phyloP scores from a whole-genome alignment of 2,329 filamentous ascomycete genomes.

The Nemania sp. region DNA sequence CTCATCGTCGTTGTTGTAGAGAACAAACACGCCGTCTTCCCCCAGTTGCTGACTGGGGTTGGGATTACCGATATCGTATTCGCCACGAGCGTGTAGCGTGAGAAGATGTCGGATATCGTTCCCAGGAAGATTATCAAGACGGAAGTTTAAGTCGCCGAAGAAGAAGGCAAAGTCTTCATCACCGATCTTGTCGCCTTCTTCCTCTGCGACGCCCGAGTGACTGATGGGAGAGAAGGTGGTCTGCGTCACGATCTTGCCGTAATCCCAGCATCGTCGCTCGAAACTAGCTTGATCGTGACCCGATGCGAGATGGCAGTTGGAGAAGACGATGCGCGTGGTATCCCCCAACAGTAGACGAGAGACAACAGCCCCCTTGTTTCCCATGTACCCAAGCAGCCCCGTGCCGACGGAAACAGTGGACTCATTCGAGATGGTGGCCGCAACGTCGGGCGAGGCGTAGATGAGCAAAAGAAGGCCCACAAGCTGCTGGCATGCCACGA shows the following conservation, averaged over 20 bases:
- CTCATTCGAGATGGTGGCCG: conserved; percentile 75
- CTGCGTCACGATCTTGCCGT: conserved; percentile 73
- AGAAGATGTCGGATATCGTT: conserved; percentile 87
- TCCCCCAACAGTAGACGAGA: conserved; percentile 85
- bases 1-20: conserved; percentile 55
- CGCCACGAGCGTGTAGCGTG: conserved; percentile 78
- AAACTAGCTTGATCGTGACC: conserved; percentile 77
- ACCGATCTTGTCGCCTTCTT: conserved; percentile 73
- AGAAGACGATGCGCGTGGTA: conserved; percentile 84
- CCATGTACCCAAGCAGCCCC: conserved; percentile 88
- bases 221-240: conserved; percentile 78
- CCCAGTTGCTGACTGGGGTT: conserved; percentile 46
- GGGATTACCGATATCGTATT: conserved; percentile 65
- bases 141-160: conserved; percentile 96
- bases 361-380: conserved; percentile 91
- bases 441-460: conserved; percentile 80
- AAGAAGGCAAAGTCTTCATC: conserved; percentile 95
- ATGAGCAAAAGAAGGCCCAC: conserved; percentile 83
- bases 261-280: conserved; percentile 90
- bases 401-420: conserved; percentile 86
- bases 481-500: conserved; percentile 82
- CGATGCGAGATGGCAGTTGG: conserved; percentile 90
- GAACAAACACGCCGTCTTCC: conserved; percentile 57
- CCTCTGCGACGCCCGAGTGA: conserved; percentile 66
- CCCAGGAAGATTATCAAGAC: conserved; percentile 83